Evolutionary conservation across 2,329 filamentous ascomycete genomes (phyloP), one percentile per base, ranked within the genome.

Genomic region (Calycina herbarum): DNA sequence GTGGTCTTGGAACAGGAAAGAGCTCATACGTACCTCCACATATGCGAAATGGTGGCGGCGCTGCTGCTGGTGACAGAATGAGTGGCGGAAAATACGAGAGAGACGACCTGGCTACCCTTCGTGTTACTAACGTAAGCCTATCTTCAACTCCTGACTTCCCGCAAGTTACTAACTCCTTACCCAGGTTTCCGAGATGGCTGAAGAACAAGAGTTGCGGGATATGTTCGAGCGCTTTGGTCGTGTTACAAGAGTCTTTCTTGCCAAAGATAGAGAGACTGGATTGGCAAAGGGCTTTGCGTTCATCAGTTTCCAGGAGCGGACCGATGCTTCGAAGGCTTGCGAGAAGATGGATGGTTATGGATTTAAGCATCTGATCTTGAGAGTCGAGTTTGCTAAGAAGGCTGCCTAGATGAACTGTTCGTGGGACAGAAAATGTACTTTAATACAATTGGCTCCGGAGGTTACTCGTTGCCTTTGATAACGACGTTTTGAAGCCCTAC

Each of bases 211-310:
- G 80, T 85, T 99, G 72, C 92, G 95, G 78, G 93, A 97, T 79
- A 94, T 99, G 88, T 99, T 99, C 84, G 94, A 96, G 83, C 89
- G 95, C 73, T 97, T 95, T 79, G 95, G 95, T 76, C 92, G 94
- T 73, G 95, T 99, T 77, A 98, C 94, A 65, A 89, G 95, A 79
- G 95, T 99, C 61, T 99, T 99, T 85, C 81, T 99, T 76, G 95
- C 95, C 75, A 98, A 97, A 86, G 95, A 99, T 82, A 86, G 95
- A 78, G 95, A 99, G 75, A 99, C 95, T 51, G 92, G 93, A 68
- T 83, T 94, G 78, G 95, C 95, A 74, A 99, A 99, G 88, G 95
- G 95, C 69, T 99, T 99, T 79, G 96, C 96, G 31, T 99, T 99
- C 79, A 96, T 99, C 84, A 96, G 92, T 80, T 99, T 95, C 77